These are phyloP conservation scores for Prunus davidiana DNA, from an alignment of 306 rosid genomes.

Conservation along the genomic window DNA sequence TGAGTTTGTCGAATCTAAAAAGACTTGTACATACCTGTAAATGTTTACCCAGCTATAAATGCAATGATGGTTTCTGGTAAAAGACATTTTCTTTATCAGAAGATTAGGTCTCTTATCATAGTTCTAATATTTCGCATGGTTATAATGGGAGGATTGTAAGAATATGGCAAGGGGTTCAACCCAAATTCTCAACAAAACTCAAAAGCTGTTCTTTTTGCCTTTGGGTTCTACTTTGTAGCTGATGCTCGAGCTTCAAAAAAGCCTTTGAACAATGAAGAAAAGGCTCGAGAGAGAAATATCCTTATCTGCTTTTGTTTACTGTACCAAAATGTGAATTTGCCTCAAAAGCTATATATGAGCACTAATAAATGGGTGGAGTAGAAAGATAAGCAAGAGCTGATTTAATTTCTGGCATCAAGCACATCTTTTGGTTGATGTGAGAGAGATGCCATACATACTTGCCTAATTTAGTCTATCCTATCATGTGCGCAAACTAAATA, in stretches of 20 bases:
- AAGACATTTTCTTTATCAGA: no score
- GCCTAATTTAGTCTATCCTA: no score
- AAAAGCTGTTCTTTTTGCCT: neutral
- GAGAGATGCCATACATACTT: no score
- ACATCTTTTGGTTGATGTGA: no score
- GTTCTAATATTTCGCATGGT: neutral
- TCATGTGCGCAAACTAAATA: no score
- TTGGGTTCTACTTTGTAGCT: neutral
- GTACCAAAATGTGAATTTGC: no score
- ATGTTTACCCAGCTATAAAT: neutral
- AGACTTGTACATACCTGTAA: neutral
- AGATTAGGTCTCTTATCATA: no score
- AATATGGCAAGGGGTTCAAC: neutral
- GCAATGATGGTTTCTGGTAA: neutral
- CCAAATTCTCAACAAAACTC: neutral
- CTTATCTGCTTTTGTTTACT: no score
- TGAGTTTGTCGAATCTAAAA: neutral
- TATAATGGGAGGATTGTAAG: neutral
- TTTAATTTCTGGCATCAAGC: neutral
- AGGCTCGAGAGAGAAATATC: no score
- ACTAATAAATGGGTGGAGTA: neutral
- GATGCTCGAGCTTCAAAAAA: no score
- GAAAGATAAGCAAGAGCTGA: conserved; percentile 1
- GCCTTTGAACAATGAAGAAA: no score
- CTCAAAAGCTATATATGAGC: neutral